phyloP scores from a whole-genome alignment of 805 yeast genomes.

The Nakazawaea peltata region DNA sequence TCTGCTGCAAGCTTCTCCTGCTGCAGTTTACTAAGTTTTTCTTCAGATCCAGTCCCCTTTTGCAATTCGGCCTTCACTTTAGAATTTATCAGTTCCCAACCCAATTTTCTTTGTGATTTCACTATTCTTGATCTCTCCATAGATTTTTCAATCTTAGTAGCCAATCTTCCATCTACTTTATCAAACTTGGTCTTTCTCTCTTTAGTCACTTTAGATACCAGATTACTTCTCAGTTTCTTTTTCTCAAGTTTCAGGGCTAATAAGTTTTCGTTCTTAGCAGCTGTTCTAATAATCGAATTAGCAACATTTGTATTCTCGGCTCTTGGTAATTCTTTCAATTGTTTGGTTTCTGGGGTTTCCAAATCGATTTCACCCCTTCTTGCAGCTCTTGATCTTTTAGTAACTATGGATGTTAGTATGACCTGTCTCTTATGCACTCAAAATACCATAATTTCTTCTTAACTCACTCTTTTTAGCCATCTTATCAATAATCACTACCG shows the following conservation, averaged over 20 bases:
- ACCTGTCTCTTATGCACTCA: neutral
- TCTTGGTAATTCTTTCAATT: constrained; percentile 47
- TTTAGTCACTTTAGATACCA: constrained; percentile 19
- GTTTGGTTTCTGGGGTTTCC: constrained; percentile 34
- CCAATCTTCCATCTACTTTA: constrained; percentile 44
- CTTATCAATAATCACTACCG: neutral
- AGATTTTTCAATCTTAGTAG: constrained; percentile 57
- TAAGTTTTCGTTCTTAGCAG: constrained; percentile 57
- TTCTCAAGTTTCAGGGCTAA: constrained; percentile 45
- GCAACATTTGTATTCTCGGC: constrained; percentile 51
- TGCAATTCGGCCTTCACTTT: constrained; percentile 26
- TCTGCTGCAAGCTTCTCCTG: constrained; percentile 11
- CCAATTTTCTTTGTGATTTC: constrained; percentile 55
- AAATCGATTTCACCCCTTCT: constrained; percentile 50
- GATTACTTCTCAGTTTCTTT: constrained; percentile 16
- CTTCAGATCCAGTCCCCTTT: constrained; percentile 20
- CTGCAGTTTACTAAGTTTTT: constrained; percentile 26
- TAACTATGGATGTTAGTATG: constrained; percentile 22
- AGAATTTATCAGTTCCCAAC: constrained; percentile 65
- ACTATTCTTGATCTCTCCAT: constrained; percentile 56
- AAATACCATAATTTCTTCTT: neutral
- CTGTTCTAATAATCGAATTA: constrained; percentile 58
- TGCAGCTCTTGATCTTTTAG: constrained; percentile 72
- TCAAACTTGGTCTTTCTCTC: constrained; percentile 40
- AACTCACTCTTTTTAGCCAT: constrained; percentile 10